phyloP scores from a whole-genome alignment of 2,329 filamentous ascomycete species.

The Fusarium siculi region DNA sequence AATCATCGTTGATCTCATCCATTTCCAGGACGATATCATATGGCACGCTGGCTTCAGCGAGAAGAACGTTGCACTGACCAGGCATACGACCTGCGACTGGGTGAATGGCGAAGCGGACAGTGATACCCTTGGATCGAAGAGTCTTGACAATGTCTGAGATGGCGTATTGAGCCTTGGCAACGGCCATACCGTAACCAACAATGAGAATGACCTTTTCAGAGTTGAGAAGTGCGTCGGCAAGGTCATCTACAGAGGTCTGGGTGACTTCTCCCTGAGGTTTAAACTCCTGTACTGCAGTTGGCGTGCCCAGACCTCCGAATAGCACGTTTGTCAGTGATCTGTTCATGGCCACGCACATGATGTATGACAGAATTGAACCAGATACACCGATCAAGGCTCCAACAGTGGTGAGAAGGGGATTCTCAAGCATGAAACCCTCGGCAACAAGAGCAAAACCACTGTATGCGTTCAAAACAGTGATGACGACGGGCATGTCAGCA shows the following conservation, averaged over 20 bases:
- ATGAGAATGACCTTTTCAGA: constrained; percentile 90
- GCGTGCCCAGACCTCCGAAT: constrained; percentile 81
- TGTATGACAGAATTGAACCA: constrained; percentile 88
- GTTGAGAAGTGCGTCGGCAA: constrained; percentile 77
- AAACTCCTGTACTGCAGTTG: constrained; percentile 67
- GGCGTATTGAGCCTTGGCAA: constrained; percentile 92
- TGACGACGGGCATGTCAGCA: constrained; percentile 94
- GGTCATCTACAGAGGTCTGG: constrained; percentile 82
- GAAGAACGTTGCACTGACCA: constrained; percentile 89
- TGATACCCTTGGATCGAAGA: constrained; percentile 79
- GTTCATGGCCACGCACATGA: constrained; percentile 92
- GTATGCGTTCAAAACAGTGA: constrained; percentile 90
- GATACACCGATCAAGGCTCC: constrained; percentile 89
- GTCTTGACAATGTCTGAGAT: constrained; percentile 83
- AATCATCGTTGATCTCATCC: constrained; percentile 97
- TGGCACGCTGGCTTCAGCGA: constrained; percentile 87
- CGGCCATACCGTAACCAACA: constrained; percentile 93
- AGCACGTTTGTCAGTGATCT: constrained; percentile 88
- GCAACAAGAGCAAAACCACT: constrained; percentile 91
- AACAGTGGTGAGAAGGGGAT: constrained; percentile 84
- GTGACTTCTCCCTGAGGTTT: constrained; percentile 85
- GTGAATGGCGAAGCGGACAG: constrained; percentile 89
- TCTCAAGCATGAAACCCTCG: constrained; percentile 92
- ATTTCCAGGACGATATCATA: constrained; percentile 95
- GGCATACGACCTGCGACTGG: constrained; percentile 93